Conservation (phyloP, 2,329 filamentous ascomycete genomes). For the Ambrosiella cleistominuta region DNA sequence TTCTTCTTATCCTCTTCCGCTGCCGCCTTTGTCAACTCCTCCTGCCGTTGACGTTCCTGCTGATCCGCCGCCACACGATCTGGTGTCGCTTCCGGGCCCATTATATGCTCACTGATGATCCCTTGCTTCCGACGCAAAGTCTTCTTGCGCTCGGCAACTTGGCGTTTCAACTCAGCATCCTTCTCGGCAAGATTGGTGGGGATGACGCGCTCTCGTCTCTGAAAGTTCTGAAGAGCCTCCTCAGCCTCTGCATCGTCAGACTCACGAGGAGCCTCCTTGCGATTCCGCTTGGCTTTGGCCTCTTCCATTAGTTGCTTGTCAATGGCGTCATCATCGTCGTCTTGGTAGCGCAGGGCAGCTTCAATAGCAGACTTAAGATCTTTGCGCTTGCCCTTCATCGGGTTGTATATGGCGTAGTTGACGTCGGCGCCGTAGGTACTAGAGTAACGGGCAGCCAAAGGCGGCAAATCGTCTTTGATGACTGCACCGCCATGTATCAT, state of each 20-base stretch:
- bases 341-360: constrained; percentile 13
- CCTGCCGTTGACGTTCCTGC: not conserved
- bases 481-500: constrained; percentile 13
- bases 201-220: constrained; percentile 6
- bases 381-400: constrained; percentile 14
- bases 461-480: constrained; percentile 15
- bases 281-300: constrained; percentile 4
- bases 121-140: not conserved
- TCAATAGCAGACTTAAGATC: constrained; percentile 14
- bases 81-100: not conserved
- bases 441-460: constrained; percentile 14
- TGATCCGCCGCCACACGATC: not conserved
- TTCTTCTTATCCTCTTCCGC: not conserved
- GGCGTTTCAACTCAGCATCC: not conserved
- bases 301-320: constrained; percentile 12
- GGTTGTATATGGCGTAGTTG: constrained; percentile 14
- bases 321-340: constrained; percentile 7
- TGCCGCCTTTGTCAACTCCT: not conserved
- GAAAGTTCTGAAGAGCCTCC: not conserved
- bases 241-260: not conserved
- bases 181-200: constrained; percentile 2
- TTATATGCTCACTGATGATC: not conserved
- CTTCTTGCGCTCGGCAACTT: constrained; percentile 2
- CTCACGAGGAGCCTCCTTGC: not conserved
- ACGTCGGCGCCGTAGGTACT: constrained; percentile 17